Percentiles rank a stretch among this genome's conserved stretches.
These are phyloP conservation scores for Vitis rupestris DNA, from an alignment of 164 flowering plant genomes.

Conservation along the genomic window DNA sequence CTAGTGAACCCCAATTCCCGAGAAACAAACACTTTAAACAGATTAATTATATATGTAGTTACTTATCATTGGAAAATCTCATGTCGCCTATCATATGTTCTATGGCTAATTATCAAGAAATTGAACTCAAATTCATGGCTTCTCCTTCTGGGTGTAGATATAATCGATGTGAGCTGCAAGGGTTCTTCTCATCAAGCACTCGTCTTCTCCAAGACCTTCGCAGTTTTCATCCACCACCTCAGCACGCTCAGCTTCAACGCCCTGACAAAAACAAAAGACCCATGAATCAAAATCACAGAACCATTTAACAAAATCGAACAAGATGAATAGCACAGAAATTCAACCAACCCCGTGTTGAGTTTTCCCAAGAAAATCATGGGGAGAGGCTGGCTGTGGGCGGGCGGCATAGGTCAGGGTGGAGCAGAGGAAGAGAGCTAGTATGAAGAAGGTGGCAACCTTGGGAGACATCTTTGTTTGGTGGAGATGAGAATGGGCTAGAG, in stretches of 20 bases:
- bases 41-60: neutral
- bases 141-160: slow-evolving; percentile 36
- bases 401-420: slow-evolving; percentile 14
- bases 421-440: slow-evolving; percentile 16
- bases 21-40: too few relatives aligned
- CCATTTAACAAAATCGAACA: neutral
- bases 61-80: neutral
- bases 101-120: neutral
- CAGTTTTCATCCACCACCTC: slow-evolving; percentile 24
- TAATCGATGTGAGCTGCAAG: slow-evolving; percentile 39
- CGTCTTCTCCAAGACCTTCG: slow-evolving; percentile 28
- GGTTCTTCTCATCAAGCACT: slow-evolving; percentile 39
- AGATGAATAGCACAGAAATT: neutral
- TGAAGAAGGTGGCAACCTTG: slow-evolving; percentile 9
- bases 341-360: slow-evolving; percentile 4
- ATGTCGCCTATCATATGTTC: neutral
- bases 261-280: slow-evolving; percentile 5
- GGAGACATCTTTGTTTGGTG: neutral
- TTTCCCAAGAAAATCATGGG: neutral
- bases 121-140: slow-evolving; percentile 14
- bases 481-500: neutral
- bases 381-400: slow-evolving; percentile 14
- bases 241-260: neutral
- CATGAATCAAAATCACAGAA: neutral
- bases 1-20: too few relatives aligned